Base-by-base conservation (phyloP, 257 asterid species). In the Nicotiana benthamiana region DNA sequence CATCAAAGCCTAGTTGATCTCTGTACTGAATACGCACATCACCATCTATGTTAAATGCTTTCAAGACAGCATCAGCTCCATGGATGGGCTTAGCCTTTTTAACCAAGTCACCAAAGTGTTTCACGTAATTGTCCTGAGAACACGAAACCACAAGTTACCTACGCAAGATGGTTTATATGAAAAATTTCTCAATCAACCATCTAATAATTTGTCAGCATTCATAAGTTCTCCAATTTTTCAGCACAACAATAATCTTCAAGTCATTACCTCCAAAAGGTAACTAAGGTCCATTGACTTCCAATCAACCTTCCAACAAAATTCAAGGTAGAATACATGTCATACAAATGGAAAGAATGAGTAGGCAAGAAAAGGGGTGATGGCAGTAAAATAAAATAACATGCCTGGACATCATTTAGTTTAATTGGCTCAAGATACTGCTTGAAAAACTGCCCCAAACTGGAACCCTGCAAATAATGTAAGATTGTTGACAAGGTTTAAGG, bases 401-500 rank as follows among this genome's bases (percentile, higher is more conserved):
- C 99, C 97, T 90, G 92, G 85, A 91, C 91, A 76, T 92, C 94
- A 64, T 96, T 96, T 90, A 94, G 94, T 82, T 90, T 96, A 85
- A 96, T 96, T 81, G 98, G 97, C 87, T 93, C 94, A 27, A 96
- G 99, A 91, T 94, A 96, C 60, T 92, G 95, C 82, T 85, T 86
- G 88, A 92, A 96, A 86, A 94, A 96, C 87, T 94, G 99, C 83
- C 99, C 98, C 97, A 96, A 81, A 83, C 99, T 94, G 75, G 98
- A 96, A 86, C 98, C 99, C 97, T 96, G 84, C 61, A 84, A 61
- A 34, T 56, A 77, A 40, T 5, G 9, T 13, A 48, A 48, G 43
- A 15, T 74, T 46, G 17, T 26, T 48, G 79, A 26, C 61, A 48
- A 74, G 20, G 61, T 15, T 74, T 30, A 16, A 72, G 77, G 36